Evolutionary conservation across 2,329 filamentous ascomycete genomes (phyloP).

Genomic region (Chaetomium strumarium): DNA sequence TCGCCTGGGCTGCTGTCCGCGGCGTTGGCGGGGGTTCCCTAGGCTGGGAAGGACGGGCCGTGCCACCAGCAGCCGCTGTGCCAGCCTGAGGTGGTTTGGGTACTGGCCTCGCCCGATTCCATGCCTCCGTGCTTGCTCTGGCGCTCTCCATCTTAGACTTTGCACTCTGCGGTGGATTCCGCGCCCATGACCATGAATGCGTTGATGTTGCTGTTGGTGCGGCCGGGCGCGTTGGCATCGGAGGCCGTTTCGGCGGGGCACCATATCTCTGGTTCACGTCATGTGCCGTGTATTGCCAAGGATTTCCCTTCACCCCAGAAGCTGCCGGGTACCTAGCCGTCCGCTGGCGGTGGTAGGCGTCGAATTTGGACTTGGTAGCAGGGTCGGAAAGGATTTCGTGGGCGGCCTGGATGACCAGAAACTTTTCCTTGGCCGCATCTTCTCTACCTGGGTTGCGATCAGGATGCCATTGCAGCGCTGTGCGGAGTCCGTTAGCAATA

Average conservation of each 20-base stretch:
- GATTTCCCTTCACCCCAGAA: conserved; percentile 53
- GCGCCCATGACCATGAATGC: conserved; percentile 23
- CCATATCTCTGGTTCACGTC: conserved; percentile 37
- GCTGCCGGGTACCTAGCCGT: conserved; percentile 39
- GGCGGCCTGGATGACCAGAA: conserved; percentile 80
- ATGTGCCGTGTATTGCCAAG: conserved; percentile 45
- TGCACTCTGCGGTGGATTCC: conserved; percentile 11
- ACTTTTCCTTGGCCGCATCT: conserved; percentile 71
- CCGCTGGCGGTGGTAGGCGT: conserved; percentile 40
- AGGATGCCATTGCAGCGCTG: conserved; percentile 79
- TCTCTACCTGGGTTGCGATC: conserved; percentile 84
- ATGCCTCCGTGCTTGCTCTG: conserved; percentile 21
- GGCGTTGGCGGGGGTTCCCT: conserved; percentile 35
- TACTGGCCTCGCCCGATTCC: conserved; percentile 23
- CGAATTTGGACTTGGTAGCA: conserved; percentile 46
- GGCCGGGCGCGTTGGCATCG: conserved; percentile 24
- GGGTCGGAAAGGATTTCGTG: conserved; percentile 64
- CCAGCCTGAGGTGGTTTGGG: conserved; percentile 10
- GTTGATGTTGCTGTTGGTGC: conserved; percentile 21
- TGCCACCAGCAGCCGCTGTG: conserved; percentile 37
- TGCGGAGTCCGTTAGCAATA: conserved; percentile 20
- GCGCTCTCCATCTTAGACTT: conserved; percentile 16
- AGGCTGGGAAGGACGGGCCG: conserved; percentile 16
- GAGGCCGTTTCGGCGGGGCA: conserved; percentile 31
- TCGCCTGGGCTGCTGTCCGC: conserved; percentile 46